phyloP scores from a whole-genome alignment of 331 rosid species.

The Saraca asoca region DNA sequence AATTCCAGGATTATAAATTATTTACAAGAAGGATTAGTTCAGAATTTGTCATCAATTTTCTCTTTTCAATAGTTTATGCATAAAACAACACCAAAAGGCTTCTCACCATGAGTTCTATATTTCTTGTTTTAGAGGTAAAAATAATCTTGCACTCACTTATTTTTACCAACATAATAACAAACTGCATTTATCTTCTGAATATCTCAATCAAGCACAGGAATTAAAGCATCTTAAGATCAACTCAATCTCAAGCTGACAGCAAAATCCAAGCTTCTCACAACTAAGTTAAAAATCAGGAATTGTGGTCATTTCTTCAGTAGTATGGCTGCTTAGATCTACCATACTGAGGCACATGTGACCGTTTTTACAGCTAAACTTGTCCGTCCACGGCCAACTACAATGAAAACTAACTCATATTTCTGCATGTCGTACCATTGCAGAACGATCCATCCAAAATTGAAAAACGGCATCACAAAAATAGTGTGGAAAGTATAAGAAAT shows the following conservation, averaged over 20 bases:
- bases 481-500: too few relatives aligned
- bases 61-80: neutral
- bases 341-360: neutral
- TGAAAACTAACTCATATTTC: neutral
- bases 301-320: neutral
- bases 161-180: too few relatives aligned
- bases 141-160: too few relatives aligned
- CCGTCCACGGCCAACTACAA: neutral
- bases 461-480: neutral
- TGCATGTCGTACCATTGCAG: neutral
- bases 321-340: neutral
- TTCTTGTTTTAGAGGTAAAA: too few relatives aligned
- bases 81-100: neutral
- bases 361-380: too few relatives aligned
- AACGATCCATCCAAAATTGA: too few relatives aligned
- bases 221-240: too few relatives aligned
- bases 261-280: neutral
- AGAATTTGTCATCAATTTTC: too few relatives aligned
- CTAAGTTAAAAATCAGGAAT: too few relatives aligned
- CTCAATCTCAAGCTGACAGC: neutral
- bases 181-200: too few relatives aligned
- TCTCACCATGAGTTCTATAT: too few relatives aligned
- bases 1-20: neutral
- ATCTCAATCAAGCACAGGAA: too few relatives aligned
- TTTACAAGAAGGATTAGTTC: neutral